Conservation (phyloP, 805 yeast species). For the Nakazawaea wickerhamii region DNA sequence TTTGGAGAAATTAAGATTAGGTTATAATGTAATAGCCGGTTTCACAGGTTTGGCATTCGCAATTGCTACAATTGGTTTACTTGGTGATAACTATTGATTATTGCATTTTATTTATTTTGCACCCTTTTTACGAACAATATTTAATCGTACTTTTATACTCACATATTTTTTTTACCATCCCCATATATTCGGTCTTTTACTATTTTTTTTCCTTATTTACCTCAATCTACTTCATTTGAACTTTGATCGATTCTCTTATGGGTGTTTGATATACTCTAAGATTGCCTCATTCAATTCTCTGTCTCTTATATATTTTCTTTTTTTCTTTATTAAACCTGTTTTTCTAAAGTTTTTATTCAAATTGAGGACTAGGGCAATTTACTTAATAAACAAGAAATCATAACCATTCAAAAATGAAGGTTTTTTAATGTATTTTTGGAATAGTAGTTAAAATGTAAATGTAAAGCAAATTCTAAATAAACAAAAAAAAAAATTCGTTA, state of each 20-base stretch:
- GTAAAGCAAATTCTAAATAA: neutral
- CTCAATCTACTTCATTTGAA: neutral
- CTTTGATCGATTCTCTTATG: neutral
- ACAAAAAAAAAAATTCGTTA: neutral
- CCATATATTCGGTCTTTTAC: no score
- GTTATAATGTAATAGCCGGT: constrained; percentile 35
- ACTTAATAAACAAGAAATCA: no score
- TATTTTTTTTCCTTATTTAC: no score
- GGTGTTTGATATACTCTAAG: neutral
- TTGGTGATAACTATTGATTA: constrained; percentile 43
- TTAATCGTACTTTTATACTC: no score
- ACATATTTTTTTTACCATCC: no score
- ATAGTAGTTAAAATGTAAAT: neutral
- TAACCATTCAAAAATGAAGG: no score
- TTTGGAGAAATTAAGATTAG: constrained; percentile 29
- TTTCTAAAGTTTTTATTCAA: no score
- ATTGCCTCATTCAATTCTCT: neutral
- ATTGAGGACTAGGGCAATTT: no score
- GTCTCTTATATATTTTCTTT: neutral
- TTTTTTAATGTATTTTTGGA: no score
- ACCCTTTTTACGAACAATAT: no score
- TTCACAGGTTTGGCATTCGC: constrained; percentile 41
- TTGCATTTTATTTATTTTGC: neutral
- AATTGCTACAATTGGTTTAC: constrained; percentile 47
- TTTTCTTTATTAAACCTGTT: neutral